phyloP scores from a whole-genome alignment of 2,329 filamentous ascomycete species.

The Alternaria triticina region DNA sequence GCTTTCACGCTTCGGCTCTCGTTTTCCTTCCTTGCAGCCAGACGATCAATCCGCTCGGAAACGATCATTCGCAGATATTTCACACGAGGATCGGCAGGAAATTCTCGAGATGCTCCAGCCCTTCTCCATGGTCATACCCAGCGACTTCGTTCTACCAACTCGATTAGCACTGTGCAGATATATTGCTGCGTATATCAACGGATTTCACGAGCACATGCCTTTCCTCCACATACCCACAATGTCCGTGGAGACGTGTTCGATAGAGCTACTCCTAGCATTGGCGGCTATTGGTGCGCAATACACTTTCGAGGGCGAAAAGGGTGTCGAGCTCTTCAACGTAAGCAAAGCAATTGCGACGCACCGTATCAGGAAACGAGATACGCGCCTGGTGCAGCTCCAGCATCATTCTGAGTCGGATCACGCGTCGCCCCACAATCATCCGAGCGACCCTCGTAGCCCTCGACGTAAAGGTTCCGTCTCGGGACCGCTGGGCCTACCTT shows the following conservation, averaged over 20 bases:
- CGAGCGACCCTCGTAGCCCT: constrained; percentile 21
- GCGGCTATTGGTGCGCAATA: constrained; percentile 72
- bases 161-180: constrained; percentile 72
- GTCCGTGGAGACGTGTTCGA: constrained; percentile 66
- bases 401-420: constrained; percentile 27
- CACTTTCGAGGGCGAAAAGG: constrained; percentile 59
- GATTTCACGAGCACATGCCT: constrained; percentile 67
- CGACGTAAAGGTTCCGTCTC: constrained; percentile 24
- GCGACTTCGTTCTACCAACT: constrained; percentile 71
- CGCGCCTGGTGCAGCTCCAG: constrained; percentile 48
- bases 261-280: constrained; percentile 71
- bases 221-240: constrained; percentile 74
- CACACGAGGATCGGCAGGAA: constrained; percentile 41
- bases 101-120: constrained; percentile 67
- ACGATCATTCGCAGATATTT: constrained; percentile 44
- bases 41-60: constrained; percentile 34
- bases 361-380: constrained; percentile 58
- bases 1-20: constrained; percentile 48
- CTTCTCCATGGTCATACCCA: constrained; percentile 65
- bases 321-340: constrained; percentile 64
- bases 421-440: constrained; percentile 24
- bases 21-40: constrained; percentile 49
- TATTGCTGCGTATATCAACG: constrained; percentile 72
- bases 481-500: constrained; percentile 36
- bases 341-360: constrained; percentile 62